phyloP scores from a whole-genome alignment of 2,329 filamentous ascomycete genomes.

The Hymenoscyphus fraxineus region DNA sequence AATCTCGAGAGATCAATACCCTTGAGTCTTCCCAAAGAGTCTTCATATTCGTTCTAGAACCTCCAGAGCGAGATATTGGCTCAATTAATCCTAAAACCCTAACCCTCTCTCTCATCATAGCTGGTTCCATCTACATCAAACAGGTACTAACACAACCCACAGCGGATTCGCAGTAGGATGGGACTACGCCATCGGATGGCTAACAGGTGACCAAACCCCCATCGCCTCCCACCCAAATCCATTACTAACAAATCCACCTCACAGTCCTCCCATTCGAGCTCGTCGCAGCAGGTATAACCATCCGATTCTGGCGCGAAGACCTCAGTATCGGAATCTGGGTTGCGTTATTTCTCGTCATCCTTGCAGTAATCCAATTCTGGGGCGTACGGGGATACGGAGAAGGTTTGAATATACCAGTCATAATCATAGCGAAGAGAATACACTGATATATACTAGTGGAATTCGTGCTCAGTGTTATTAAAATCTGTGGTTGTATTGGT shows the following conservation, averaged over 20 bases:
- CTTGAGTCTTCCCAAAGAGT: no score
- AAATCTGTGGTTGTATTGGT: conserved; percentile 54
- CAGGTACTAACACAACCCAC: conserved; percentile 4
- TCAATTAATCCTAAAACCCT: no score
- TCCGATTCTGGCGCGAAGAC: conserved; percentile 47
- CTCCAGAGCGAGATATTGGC: no score
- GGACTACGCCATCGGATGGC: conserved; percentile 49
- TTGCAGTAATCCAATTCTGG: conserved; percentile 51
- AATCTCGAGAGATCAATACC: no score
- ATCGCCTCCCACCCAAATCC: background rate
- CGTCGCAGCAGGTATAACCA: conserved; percentile 51
- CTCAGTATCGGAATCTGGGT: conserved; percentile 54
- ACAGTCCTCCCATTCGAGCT: conserved; percentile 50
- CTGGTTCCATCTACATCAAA: no score
- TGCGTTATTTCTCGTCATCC: conserved; percentile 49
- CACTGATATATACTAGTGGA: conserved; percentile 52
- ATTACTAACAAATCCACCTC: background rate
- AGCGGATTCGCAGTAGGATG: conserved; percentile 51
- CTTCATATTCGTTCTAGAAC: no score
- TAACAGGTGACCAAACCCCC: conserved; percentile 31
- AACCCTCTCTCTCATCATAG: no score
- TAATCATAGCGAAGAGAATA: conserved; percentile 5
- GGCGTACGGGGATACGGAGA: conserved; percentile 56
- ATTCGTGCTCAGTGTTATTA: conserved; percentile 54
- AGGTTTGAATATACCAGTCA: conserved; percentile 51